Evolutionary conservation across 768 basidiomycete genomes (phyloP).

Genomic region (Mycena kentingensis): DNA sequence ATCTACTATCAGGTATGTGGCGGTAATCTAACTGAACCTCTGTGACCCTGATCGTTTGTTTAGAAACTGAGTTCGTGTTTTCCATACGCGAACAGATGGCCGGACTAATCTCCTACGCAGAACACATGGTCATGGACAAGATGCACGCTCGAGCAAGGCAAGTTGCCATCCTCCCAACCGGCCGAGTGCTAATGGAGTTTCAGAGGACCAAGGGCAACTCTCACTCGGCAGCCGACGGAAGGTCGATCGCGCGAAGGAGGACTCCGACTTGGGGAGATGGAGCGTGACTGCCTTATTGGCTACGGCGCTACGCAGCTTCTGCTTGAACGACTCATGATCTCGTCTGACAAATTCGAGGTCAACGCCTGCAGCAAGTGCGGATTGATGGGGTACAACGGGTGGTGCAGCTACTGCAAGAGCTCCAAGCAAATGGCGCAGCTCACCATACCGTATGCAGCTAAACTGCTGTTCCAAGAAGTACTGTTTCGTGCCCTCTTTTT

Average conservation of each 20-base stretch:
- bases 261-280: conserved; percentile 97
- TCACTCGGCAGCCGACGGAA: conserved; percentile 98
- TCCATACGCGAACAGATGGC: background rate
- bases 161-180: conserved; percentile 25
- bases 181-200: conserved; percentile 15
- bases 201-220: conserved; percentile 92
- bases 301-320: conserved; percentile 98
- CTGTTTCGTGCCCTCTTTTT: conserved; percentile 23
- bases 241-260: conserved; percentile 98
- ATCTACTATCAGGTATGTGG: conserved; percentile 88
- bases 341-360: conserved; percentile 96
- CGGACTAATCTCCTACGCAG: conserved; percentile 35
- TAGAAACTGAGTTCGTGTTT: conserved; percentile 88
- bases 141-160: conserved; percentile 98
- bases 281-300: conserved; percentile 96
- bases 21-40: conserved; percentile 7
- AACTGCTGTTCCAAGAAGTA: conserved; percentile 89
- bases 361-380: conserved; percentile 95
- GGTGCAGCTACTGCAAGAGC: conserved; percentile 98
- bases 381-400: conserved; percentile 90
- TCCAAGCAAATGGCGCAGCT: conserved; percentile 95
- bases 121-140: conserved; percentile 99
- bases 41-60: conserved; percentile 16
- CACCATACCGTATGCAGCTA: conserved; percentile 95
- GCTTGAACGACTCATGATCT: conserved; percentile 97